Evolutionary conservation across 371 early-diverging fungal genomes (phyloP).

Genomic region (Batkoa obscura): DNA sequence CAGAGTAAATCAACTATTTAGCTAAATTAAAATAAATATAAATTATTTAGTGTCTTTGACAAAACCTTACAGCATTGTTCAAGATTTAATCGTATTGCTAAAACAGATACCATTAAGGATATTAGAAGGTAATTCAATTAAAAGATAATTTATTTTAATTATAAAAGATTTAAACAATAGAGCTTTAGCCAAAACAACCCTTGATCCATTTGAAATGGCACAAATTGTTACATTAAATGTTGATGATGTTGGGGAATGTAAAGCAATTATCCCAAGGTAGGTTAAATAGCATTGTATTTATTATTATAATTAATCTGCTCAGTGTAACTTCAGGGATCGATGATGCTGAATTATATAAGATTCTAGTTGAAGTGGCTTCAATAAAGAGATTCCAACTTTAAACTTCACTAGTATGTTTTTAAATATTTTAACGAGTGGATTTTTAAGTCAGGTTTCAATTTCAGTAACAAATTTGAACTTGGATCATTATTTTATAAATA

Average conservation of each 20-base stretch:
- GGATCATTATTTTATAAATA: no score
- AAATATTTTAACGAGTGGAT: no score
- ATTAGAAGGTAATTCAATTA: background rate
- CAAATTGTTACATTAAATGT: background rate
- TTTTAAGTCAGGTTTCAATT: no score
- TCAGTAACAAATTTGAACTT: no score
- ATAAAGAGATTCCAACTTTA: background rate
- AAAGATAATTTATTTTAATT: background rate
- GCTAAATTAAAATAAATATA: background rate
- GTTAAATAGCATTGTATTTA: background rate
- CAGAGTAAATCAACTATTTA: background rate
- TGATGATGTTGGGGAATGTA: background rate
- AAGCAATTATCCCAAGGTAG: background rate
- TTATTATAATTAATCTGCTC: background rate
- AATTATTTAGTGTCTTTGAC: background rate
- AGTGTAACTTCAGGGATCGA: background rate
- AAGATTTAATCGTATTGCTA: background rate
- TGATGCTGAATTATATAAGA: background rate
- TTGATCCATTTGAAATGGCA: background rate
- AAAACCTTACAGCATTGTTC: background rate
- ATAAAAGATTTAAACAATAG: background rate
- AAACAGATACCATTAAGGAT: background rate
- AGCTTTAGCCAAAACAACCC: background rate
- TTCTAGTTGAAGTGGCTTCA: background rate
- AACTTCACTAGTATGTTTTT: no score